Base-by-base conservation (phyloP, 768 basidiomycete species). In the Lenzites betulinus region DNA sequence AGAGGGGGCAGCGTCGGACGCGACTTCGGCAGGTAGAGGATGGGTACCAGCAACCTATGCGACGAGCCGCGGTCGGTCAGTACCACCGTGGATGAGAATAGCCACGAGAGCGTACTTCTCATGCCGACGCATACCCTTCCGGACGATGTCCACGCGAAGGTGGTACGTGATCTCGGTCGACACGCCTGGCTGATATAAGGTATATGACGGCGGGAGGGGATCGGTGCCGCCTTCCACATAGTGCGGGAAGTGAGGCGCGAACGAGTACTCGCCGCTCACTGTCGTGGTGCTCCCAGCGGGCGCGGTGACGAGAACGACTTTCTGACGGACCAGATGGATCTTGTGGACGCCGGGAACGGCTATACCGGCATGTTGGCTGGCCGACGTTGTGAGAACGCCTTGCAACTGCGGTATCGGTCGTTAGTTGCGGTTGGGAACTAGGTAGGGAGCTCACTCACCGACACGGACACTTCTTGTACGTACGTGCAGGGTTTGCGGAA, bases 11-110 rank as follows among this genome's bases (percentile, higher is more conserved):
- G 54, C 15, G 66, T 39, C 3, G 79, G 80, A 47, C 72, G 72
- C 16, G 78, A 72, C 64, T 79, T 79, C 2, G 79, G 80, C 20
- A 81, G 70, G 63, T 80, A 80, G 38, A 78, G 70, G 13, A 81
- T 66, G 11, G 74, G 76, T 47, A 79, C 71, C 35, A 57, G n/a
- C 43, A 65, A 38, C 51, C 60, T 61, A 39, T 51, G 47, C 42
- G 38, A 18, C 39, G 41, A 36, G 49, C 42, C 39, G n/a, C n/a
- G n/a, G n/a, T 39, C 43, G 58, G 51, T 63, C 52, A 59, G 51
- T 36, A 28, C 54, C 28, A 47, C 39, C 20, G 52, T 16, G 28
- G 25, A 39, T 23, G 41, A 50, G 9, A 41, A 49, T 39, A 41
- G 51, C 35, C 26, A 56, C 26, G 41, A 48, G 43, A 47, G 64